Evolutionary conservation across 2,329 filamentous ascomycete species (phyloP), one percentile per base, ranked within the genome.

Genomic region (Sclerotinia trifoliorum): DNA sequence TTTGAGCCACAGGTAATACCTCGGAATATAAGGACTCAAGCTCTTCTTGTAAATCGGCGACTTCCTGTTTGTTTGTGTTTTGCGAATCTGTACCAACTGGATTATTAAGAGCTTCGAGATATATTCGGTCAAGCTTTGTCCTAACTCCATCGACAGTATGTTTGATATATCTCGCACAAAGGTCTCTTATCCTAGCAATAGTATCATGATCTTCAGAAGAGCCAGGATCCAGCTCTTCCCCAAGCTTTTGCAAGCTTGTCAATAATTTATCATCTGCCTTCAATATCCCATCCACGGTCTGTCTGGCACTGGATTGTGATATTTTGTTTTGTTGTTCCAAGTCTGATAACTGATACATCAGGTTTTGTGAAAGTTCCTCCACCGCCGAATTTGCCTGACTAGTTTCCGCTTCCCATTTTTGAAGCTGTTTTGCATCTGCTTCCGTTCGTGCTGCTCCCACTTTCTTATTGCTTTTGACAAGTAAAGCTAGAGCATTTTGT

Each of bases 1-100:
- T 92, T 70, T 90, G 86, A 8, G 88, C 85, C 2, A 92, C 87
- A 0, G 89, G 86, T 0, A 89, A 80, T 52, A 92, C 88, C 75
- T 92, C 90, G 0, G 87, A 81, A 72, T 90, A 89, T 3, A 92
- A 80, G 5, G 88, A 90, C 71, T 91, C 88, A 0, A 92, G 80
- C 74, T 92, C 90, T 44, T 85, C 84, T 73, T 88, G 84, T 2
- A 90, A 76, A 4, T 83, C 81, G 19, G 78, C 79, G 13, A 84
- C 81, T 61, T 86, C 84, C 65, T 72, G 71, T 11, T 49, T 61
- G 17, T 74, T 67, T n/a, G 52, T 65, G 8, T 70, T 66, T 46
- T 70, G 66, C 42, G 48, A 44, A 42, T 67, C 68, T 21, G 49
- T 26, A 48, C 35, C 32, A 32, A 51, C 60, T n/a, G 71, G 71